Evolutionary conservation across 257 asterid species (phyloP).

Genomic region (Cynanchum wilfordii): DNA sequence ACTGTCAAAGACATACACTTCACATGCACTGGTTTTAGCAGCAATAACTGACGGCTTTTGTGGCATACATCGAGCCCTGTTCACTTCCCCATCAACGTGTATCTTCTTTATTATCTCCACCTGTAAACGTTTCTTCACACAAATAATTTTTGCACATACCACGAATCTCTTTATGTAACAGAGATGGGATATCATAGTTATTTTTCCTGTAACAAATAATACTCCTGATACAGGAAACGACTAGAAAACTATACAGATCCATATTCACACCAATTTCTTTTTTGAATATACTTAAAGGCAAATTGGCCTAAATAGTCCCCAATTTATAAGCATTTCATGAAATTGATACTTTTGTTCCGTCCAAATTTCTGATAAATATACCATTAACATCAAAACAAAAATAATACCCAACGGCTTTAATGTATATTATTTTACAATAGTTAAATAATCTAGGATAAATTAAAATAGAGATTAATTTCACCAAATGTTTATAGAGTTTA

Average conservation of each 20-base stretch:
- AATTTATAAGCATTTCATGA: too few species aligned
- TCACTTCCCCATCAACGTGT: slow-evolving; percentile 88
- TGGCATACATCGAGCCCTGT: slow-evolving; percentile 77
- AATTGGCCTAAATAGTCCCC: too few species aligned
- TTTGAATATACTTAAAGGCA: too few species aligned
- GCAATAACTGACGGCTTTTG: slow-evolving; percentile 73
- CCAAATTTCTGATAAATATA: too few species aligned
- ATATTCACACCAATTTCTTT: not conserved
- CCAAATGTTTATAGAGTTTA: too few species aligned
- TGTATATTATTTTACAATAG: too few species aligned
- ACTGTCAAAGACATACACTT: slow-evolving; percentile 69
- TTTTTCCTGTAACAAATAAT: not conserved
- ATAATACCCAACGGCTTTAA: too few species aligned
- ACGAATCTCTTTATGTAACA: not conserved
- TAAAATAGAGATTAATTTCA: too few species aligned
- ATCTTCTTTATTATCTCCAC: slow-evolving; percentile 75
- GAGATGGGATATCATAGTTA: not conserved
- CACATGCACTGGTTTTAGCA: slow-evolving; percentile 71
- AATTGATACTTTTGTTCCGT: too few species aligned
- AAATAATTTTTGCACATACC: not conserved
- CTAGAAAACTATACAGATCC: not conserved
- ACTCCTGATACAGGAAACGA: too few species aligned
- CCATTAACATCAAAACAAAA: too few species aligned
- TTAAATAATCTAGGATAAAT: too few species aligned
- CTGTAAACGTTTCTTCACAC: slow-evolving; percentile 27